These are phyloP conservation scores for Penicillium sp. DNA, from an alignment of 2,329 filamentous ascomycete genomes.

Conservation along the genomic window DNA sequence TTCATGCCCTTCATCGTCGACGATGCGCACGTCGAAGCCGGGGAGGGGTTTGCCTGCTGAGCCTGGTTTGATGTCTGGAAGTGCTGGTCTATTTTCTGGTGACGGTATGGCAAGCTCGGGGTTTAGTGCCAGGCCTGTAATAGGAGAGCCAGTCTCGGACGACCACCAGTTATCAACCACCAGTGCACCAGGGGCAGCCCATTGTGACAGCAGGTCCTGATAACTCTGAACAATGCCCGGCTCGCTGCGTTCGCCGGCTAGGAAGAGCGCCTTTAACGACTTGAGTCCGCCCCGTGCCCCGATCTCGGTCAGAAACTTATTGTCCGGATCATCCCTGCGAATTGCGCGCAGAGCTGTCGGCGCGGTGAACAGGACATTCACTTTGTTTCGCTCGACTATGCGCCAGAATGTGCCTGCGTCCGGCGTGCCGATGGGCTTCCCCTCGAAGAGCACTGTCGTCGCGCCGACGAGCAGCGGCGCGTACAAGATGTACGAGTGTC, in stretches of 20 bases:
- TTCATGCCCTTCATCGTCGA: constrained; percentile 74
- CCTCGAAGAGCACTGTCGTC: constrained; percentile 83
- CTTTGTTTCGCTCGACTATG: constrained; percentile 77
- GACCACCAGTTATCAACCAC: constrained; percentile 75
- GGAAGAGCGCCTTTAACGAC: constrained; percentile 69
- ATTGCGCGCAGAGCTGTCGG: constrained; percentile 86
- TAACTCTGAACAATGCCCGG: constrained; percentile 80
- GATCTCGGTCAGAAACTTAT: constrained; percentile 58
- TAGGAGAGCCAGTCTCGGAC: constrained; percentile 66
- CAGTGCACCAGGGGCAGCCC: constrained; percentile 60
- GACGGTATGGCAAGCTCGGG: constrained; percentile 53
- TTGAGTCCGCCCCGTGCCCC: constrained; percentile 68
- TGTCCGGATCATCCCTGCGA: constrained; percentile 76
- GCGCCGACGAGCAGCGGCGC: constrained; percentile 80
- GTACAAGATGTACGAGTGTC: constrained; percentile 84
- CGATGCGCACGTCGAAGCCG: constrained; percentile 80
- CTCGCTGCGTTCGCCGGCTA: constrained; percentile 86
- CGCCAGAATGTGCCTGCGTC: constrained; percentile 87
- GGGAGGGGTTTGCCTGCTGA: constrained; percentile 89
- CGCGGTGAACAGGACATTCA: constrained; percentile 80
- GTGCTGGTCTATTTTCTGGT: no score
- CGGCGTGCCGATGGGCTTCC: constrained; percentile 88
- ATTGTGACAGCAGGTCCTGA: constrained; percentile 64
- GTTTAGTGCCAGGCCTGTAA: constrained; percentile 61
- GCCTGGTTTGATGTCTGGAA: constrained; percentile 80